Base-by-base conservation (phyloP, 805 yeast genomes). In the Spathaspora girioi region DNA sequence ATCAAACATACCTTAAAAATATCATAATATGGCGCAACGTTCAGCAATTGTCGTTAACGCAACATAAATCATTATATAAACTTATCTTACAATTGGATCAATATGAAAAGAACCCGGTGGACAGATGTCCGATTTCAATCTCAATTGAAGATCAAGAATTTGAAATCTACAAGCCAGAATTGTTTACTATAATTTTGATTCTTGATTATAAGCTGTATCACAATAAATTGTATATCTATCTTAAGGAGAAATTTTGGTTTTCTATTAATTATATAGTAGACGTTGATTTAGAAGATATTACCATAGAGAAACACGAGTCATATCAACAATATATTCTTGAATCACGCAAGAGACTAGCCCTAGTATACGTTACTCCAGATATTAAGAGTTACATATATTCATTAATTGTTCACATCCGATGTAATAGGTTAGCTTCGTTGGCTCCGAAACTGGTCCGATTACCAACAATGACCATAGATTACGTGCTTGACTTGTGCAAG, bases 341-440 rank as follows among this genome's bases (percentile, higher is more conserved):
- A 2, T 29, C 59, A 17, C 51, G 58, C 17, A 45, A 35, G 11
- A 18, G 43, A 6, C 7, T 56, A 6, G 44, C 51, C 8, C 49
- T 49, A 17, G 68, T 72, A 1, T 66, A 59, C 49, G 59, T 63
- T n/a, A 59, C 68, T 19, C 73, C 76, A 5, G 74, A 69, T 23
- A 63, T 74, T 19, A 65, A 65, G 29, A 60, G 65, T 43, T 74
- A 74, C 50, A 61, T 70, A 23, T 67, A 70, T 51, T 72, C 77
- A 14, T 51, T 74, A 14, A 60, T 72, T 26, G 69, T 71, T 9
- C 67, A 63, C 50, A 63, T 71, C 1, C 55, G 79, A 32, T 66
- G 68, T 50, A 78, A 74, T 51, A 58, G 79, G 26, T 58, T 74
- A 19, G 61, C 69, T 38, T 67, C 75, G n/a, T 50, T 74, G n/a